These are phyloP conservation scores for Aspergillus hortae DNA, from an alignment of 2,329 filamentous ascomycete genomes.

Conservation along the genomic window DNA sequence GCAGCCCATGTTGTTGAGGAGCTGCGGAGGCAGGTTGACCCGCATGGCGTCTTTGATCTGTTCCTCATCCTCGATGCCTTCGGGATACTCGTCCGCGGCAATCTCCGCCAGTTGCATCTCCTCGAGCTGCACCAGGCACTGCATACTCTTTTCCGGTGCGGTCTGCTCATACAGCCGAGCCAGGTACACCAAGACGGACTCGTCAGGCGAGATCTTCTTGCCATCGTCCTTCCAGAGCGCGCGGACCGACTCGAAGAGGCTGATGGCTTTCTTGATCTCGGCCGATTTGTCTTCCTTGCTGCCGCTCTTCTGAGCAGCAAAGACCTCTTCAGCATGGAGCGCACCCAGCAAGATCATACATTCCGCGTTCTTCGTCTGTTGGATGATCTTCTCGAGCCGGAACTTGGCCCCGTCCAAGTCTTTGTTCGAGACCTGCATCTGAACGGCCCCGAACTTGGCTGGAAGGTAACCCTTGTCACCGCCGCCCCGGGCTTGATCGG, in stretches of 20 bases:
- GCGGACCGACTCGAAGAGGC: conserved; percentile 78
- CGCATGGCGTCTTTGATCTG: conserved; percentile 59
- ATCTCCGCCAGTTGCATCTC: conserved; percentile 81
- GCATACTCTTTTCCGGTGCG: conserved; percentile 82
- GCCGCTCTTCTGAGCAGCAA: conserved; percentile 67
- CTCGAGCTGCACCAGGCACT: conserved; percentile 89
- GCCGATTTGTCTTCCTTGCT: conserved; percentile 88
- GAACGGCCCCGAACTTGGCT: conserved; percentile 89
- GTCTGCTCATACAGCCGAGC: conserved; percentile 85
- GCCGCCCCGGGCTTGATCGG: conserved; percentile 87
- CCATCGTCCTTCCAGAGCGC: conserved; percentile 90
- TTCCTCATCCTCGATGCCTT: conserved; percentile 58
- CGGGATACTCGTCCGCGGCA: conserved; percentile 63
- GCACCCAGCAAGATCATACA: conserved; percentile 90
- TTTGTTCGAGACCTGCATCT: conserved; percentile 78
- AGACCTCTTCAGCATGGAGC: conserved; percentile 91
- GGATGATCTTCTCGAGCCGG: conserved; percentile 87
- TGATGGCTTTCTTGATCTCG: conserved; percentile 82
- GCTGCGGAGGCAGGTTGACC: conserved; percentile 77
- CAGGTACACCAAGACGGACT: conserved; percentile 85
- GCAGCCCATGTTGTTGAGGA: conserved; percentile 96
- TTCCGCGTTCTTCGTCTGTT: conserved; percentile 77
- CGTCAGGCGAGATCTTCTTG: conserved; percentile 74
- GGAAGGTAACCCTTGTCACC: conserved; percentile 88
- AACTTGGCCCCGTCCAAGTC: conserved; percentile 92